Evolutionary conservation across 345 rosid species (phyloP).

Genomic region (Aquilaria yunnanensis): DNA sequence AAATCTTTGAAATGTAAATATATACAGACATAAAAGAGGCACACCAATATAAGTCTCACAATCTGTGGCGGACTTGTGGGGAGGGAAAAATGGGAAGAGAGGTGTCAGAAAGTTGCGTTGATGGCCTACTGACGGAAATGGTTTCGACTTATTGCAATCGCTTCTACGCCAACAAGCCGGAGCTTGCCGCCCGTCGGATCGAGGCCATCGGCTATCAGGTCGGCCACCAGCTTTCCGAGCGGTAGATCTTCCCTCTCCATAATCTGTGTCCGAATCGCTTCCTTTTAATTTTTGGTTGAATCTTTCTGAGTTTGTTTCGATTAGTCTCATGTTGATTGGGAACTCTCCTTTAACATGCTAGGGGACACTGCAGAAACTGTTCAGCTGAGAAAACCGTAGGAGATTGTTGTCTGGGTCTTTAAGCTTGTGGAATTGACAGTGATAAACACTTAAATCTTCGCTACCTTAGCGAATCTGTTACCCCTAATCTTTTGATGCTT

Average conservation of each 20-base stretch:
- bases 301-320: background rate
- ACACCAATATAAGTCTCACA: too few relatives aligned
- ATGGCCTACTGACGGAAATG: slow-evolving; percentile 78
- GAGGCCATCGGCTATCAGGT: slow-evolving; percentile 99
- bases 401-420: background rate
- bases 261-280: background rate
- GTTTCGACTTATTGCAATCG: slow-evolving; percentile 76
- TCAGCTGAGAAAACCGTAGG: slow-evolving; percentile 7
- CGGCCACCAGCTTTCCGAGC: slow-evolving; percentile 99
- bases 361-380: too few relatives aligned
- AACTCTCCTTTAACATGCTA: background rate
- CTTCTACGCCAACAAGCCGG: slow-evolving; percentile 84
- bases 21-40: too few relatives aligned
- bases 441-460: too few relatives aligned
- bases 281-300: background rate
- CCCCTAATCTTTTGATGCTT: too few relatives aligned
- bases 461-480: too few relatives aligned
- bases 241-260: slow-evolving; percentile 33
- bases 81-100: slow-evolving; percentile 62
- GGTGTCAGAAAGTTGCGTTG: slow-evolving; percentile 92
- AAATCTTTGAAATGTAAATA: too few relatives aligned
- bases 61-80: background rate
- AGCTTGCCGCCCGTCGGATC: slow-evolving; percentile 97
- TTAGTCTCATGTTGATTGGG: background rate
- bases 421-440: too few relatives aligned